phyloP scores from a whole-genome alignment of 345 rosid genomes.

The Eutrema heterophyllum region DNA sequence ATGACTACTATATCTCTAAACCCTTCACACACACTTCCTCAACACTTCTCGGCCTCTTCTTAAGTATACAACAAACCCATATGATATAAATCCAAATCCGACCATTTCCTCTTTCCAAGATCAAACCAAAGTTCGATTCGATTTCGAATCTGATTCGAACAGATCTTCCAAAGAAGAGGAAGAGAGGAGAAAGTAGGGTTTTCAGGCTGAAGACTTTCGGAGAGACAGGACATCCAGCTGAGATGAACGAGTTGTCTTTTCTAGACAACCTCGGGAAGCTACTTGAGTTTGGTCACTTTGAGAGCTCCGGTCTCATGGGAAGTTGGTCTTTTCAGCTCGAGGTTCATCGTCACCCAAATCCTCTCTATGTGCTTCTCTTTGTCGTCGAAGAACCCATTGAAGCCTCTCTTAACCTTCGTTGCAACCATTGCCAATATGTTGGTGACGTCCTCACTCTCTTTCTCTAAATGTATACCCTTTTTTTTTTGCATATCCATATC shows the following conservation, averaged over 20 bases:
- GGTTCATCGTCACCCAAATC: conserved; percentile 64
- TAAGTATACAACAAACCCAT: conserved; percentile 14
- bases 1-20: conserved; percentile 38
- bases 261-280: conserved; percentile 54
- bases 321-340: conserved; percentile 94
- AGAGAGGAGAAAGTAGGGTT: conserved; percentile 59
- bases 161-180: conserved; percentile 53
- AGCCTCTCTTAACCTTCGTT: conserved; percentile 45
- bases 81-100: not conserved
- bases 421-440: conserved; percentile 79
- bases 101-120: not conserved
- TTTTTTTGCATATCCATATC: not conserved
- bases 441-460: conserved; percentile 54
- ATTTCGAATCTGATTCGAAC: conserved; percentile 26
- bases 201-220: conserved; percentile 76
- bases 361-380: conserved; percentile 58
- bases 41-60: conserved; percentile 24
- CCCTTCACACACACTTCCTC: conserved; percentile 33
- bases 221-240: conserved; percentile 62
- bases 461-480: not conserved
- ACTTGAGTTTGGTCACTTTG: conserved; percentile 59
- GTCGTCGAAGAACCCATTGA: conserved; percentile 73
- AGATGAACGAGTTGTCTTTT: conserved; percentile 54
- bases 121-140: not conserved
- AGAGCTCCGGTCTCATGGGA: conserved; percentile 39